A percentile compares a stretch with the other conserved stretches of the same genome.
Conservation (phyloP, 2,329 filamentous ascomycete genomes). For the Colletotrichum magnum region DNA sequence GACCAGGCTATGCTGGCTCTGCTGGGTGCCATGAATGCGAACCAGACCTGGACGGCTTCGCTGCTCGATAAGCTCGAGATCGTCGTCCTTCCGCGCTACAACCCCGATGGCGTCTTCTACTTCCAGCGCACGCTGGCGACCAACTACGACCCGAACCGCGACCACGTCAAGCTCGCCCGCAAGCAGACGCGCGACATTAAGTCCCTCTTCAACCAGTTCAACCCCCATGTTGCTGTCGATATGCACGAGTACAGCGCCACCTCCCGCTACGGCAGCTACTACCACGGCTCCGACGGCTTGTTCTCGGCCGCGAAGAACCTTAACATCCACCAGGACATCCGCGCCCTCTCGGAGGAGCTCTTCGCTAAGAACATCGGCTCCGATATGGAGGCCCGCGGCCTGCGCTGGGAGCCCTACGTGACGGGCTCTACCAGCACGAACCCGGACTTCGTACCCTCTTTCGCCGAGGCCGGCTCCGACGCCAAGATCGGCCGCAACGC, state of each 20-base stretch:
- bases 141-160: slow-evolving; percentile 51
- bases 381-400: slow-evolving; percentile 47
- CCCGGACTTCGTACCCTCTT: slow-evolving; percentile 44
- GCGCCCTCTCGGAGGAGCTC: slow-evolving; percentile 47
- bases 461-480: slow-evolving; percentile 42
- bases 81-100: slow-evolving; percentile 50
- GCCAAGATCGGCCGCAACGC: slow-evolving; percentile 49
- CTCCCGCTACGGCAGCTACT: slow-evolving; percentile 37
- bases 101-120: slow-evolving; percentile 52
- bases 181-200: slow-evolving; percentile 51
- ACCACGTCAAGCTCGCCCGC: slow-evolving; percentile 50
- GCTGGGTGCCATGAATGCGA: slow-evolving; percentile 48
- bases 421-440: slow-evolving; percentile 43
- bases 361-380: slow-evolving; percentile 48
- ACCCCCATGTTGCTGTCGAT: slow-evolving; percentile 49
- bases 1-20: slow-evolving; percentile 50
- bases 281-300: slow-evolving; percentile 46
- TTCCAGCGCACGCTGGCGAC: slow-evolving; percentile 50
- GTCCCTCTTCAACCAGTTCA: slow-evolving; percentile 46
- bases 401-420: slow-evolving; percentile 51
- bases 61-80: slow-evolving; percentile 49
- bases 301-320: slow-evolving; percentile 53
- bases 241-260: slow-evolving; percentile 50
- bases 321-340: slow-evolving; percentile 50
- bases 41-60: slow-evolving; percentile 47